Percentiles rank a stretch among this genome's conserved stretches.
Conservation (phyloP, 1,284 basidiomycete species). For the Papiliotrema nemorosa region DNA sequence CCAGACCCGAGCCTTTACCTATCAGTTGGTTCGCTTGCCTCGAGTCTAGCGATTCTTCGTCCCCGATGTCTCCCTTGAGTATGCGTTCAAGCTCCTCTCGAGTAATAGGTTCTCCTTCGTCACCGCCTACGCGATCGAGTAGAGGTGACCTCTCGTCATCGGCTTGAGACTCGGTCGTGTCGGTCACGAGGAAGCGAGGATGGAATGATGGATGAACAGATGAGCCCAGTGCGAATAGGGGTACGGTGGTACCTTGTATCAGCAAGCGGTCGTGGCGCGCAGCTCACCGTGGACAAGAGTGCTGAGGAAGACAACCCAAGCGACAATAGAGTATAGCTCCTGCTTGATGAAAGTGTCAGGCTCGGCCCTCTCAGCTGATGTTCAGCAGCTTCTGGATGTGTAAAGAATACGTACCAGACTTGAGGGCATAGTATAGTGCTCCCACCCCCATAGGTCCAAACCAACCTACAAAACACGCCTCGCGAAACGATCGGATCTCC, state of each 20-base stretch:
- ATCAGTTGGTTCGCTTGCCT: conserved; percentile 12
- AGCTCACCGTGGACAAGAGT: conserved; percentile 22
- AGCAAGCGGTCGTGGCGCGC: background rate
- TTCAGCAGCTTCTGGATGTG: background rate
- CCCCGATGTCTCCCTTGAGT: conserved; percentile 9
- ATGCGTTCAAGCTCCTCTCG: conserved; percentile 15
- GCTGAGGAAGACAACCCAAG: conserved; percentile 25
- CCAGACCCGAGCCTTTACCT: conserved; percentile 11
- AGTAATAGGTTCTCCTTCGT: conserved; percentile 15
- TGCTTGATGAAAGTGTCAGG: conserved; percentile 15
- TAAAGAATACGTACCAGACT: conserved; percentile 11
- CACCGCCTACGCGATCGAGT: conserved; percentile 1
- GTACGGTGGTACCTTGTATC: conserved; percentile 16
- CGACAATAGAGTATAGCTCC: conserved; percentile 18
- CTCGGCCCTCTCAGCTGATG: conserved; percentile 10
- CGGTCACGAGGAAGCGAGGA: conserved; percentile 16
- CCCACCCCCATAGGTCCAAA: conserved; percentile 30
- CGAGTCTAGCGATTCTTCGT: conserved; percentile 10
- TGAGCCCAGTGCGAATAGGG: conserved; percentile 21
- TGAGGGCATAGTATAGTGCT: conserved; percentile 24
- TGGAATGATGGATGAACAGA: conserved; percentile 20
- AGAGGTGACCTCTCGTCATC: background rate
- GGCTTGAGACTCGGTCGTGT: conserved; percentile 4
- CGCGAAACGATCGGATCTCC: conserved; percentile 17
- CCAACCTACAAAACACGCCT: conserved; percentile 23